phyloP scores from a whole-genome alignment of 2,329 filamentous ascomycete species.

The Xylariaceae sp. region DNA sequence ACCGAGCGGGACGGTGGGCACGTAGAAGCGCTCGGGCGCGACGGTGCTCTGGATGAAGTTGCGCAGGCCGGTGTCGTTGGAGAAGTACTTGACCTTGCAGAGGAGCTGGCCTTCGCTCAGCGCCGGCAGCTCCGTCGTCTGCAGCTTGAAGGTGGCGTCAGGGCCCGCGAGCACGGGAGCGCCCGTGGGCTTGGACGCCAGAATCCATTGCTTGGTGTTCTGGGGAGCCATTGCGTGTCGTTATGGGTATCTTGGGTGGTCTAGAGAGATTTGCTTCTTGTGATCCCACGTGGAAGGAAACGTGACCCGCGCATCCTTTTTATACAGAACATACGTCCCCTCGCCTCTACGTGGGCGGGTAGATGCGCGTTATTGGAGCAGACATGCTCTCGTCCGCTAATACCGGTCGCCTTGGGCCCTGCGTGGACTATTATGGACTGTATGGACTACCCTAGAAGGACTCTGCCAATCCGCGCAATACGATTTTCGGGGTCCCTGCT shows the following conservation, averaged over 20 bases:
- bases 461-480: no score
- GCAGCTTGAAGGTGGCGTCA: slow-evolving; percentile 24
- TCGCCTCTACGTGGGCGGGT: no score
- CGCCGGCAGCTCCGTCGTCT: slow-evolving; percentile 18
- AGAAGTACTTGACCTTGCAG: slow-evolving; percentile 22
- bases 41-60: slow-evolving; percentile 25
- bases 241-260: neutral
- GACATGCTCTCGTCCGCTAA: no score
- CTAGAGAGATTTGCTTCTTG: no score
- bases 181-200: slow-evolving; percentile 21
- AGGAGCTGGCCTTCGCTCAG: slow-evolving; percentile 23
- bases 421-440: no score
- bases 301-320: no score
- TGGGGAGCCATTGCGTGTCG: neutral
- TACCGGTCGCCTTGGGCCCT: no score
- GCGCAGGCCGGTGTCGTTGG: slow-evolving; percentile 26
- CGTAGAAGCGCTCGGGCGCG: slow-evolving; percentile 23
- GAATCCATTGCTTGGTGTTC: slow-evolving; percentile 26
- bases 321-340: no score
- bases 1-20: slow-evolving; percentile 19
- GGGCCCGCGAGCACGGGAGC: slow-evolving; percentile 22
- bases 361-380: no score
- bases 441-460: no score
- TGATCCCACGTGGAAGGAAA: no score
- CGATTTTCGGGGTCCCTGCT: no score